These are phyloP conservation scores for Podila horticola DNA, from an alignment of 192 early-diverging fungal species.

Conservation along the genomic window DNA sequence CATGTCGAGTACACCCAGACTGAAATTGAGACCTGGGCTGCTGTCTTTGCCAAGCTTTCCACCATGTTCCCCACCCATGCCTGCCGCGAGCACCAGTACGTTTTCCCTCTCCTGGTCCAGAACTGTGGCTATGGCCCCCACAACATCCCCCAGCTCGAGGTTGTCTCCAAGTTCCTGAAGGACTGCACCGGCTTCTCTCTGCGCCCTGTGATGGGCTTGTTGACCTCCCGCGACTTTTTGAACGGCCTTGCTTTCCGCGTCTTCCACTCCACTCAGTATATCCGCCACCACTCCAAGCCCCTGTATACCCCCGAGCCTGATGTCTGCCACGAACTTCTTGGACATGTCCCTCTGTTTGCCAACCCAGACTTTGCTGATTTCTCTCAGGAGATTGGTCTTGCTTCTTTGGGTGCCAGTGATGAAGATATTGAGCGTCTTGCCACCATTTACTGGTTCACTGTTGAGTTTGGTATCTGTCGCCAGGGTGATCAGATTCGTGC, in stretches of 20 bases:
- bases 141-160: slow-evolving; percentile 91
- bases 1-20: slow-evolving; percentile 80
- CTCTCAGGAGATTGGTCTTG: slow-evolving; percentile 93
- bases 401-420: slow-evolving; percentile 91
- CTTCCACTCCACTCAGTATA: slow-evolving; percentile 98
- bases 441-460: slow-evolving; percentile 93
- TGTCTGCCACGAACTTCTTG: slow-evolving; percentile 95
- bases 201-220: slow-evolving; percentile 93
- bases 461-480: slow-evolving; percentile 93
- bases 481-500: slow-evolving; percentile 80
- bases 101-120: slow-evolving; percentile 88
- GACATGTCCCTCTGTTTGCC: slow-evolving; percentile 86
- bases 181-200: slow-evolving; percentile 95
- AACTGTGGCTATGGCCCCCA: slow-evolving; percentile 90
- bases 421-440: slow-evolving; percentile 91
- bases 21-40: slow-evolving; percentile 88
- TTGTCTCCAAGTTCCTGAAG: slow-evolving; percentile 91
- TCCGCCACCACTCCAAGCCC: slow-evolving; percentile 92
- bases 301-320: slow-evolving; percentile 96
- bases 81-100: slow-evolving; percentile 91
- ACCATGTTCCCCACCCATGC: slow-evolving; percentile 85
- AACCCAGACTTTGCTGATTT: slow-evolving; percentile 94
- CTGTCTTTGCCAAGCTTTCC: slow-evolving; percentile 79
- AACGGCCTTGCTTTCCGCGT: slow-evolving; percentile 97
- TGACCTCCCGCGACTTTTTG: slow-evolving; percentile 93